A percentile compares a stretch with the other conserved stretches of the same genome.
phyloP scores from a whole-genome alignment of 169 alveolate genomes.

The Eimeria falciformis region DNA sequence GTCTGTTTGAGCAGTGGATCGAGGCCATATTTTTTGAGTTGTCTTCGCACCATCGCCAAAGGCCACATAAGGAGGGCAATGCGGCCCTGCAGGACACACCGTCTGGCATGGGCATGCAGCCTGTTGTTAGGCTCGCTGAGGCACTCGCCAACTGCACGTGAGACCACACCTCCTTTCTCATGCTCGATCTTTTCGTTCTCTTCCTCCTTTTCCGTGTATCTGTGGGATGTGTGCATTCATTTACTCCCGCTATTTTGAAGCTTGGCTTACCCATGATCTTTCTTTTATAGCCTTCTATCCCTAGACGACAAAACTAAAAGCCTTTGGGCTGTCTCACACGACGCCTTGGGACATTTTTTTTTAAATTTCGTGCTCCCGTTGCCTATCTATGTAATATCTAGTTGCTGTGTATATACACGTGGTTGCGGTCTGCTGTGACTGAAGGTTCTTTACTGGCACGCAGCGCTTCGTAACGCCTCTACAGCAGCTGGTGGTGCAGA shows the following conservation, averaged over 20 bases:
- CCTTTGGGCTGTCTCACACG: too few relatives aligned
- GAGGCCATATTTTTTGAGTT: neutral
- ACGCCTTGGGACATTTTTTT: too few relatives aligned
- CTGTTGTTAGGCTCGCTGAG: slow-evolving; percentile 41
- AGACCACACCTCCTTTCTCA: too few relatives aligned
- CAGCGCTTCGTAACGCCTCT: slow-evolving; percentile 27
- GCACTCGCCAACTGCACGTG: slow-evolving; percentile 58
- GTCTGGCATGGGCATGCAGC: neutral
- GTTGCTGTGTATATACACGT: neutral
- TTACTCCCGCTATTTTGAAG: too few relatives aligned
- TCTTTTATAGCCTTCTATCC: too few relatives aligned
- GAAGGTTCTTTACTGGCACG: slow-evolving; percentile 40
- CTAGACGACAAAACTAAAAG: too few relatives aligned
- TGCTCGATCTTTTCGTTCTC: too few relatives aligned
- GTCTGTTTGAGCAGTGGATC: slow-evolving; percentile 24
- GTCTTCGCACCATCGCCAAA: neutral
- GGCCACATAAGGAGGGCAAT: neutral
- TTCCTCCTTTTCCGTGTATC: too few relatives aligned
- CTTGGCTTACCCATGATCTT: too few relatives aligned
- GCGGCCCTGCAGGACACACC: neutral
- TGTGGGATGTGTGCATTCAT: too few relatives aligned
- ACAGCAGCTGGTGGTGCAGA: slow-evolving; percentile 58
- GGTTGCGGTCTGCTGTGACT: neutral
- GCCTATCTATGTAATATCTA: too few relatives aligned
- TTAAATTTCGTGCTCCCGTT: too few relatives aligned